Evolutionary conservation across 2,329 filamentous ascomycete genomes (phyloP).

Genomic region (Ophiobolus disseminans): DNA sequence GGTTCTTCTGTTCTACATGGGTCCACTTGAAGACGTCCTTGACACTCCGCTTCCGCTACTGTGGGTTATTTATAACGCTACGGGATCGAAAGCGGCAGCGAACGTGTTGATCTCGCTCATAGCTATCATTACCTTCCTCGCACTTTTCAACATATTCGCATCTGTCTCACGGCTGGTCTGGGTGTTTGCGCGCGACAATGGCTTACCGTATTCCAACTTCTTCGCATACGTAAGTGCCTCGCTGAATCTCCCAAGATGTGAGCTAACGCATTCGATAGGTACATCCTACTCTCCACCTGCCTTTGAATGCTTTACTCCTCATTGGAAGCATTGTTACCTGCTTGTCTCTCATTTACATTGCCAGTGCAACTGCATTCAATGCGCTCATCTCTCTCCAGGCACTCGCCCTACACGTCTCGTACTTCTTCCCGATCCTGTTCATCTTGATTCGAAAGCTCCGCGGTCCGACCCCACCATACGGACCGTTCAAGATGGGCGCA

Average conservation of each 20-base stretch:
- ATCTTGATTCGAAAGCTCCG: constrained; percentile 30
- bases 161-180: constrained; percentile 59
- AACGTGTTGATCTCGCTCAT: constrained; percentile 52
- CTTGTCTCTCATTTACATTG: constrained; percentile 41
- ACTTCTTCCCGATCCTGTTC: constrained; percentile 40
- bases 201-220: constrained; percentile 48
- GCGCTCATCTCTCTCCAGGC: constrained; percentile 42
- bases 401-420: constrained; percentile 42
- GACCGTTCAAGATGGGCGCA: constrained; percentile 37
- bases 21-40: constrained; percentile 39
- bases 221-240: constrained; percentile 40
- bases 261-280: constrained; percentile 20
- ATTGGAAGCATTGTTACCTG: constrained; percentile 39
- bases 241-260: too few relatives aligned
- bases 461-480: constrained; percentile 29
- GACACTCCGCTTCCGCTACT: constrained; percentile 39
- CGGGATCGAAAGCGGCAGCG: constrained; percentile 50
- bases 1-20: constrained; percentile 55
- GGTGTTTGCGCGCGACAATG: constrained; percentile 59
- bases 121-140: constrained; percentile 49
- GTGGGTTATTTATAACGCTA: constrained; percentile 51
- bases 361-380: constrained; percentile 46
- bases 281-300: constrained; percentile 35
- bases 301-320: constrained; percentile 33
- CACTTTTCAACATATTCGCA: constrained; percentile 53